Percentiles rank a stretch among this genome's conserved stretches.
Evolutionary conservation across 495 filamentous ascomycete genomes (phyloP).

Genomic region (Pseudevernia furfuracea): DNA sequence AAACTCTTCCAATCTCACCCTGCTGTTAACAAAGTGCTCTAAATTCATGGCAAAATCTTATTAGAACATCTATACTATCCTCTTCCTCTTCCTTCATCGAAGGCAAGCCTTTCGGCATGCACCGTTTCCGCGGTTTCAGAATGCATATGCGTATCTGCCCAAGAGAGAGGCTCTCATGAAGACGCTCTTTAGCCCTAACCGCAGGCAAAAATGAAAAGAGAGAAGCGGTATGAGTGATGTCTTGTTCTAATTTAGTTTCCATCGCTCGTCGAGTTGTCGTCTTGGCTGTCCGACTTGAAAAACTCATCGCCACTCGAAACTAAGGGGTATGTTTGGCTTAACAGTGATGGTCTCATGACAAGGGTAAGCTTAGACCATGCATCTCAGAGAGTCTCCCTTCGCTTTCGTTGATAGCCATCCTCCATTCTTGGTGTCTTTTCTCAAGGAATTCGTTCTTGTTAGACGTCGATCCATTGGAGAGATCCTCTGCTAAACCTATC

Average conservation of each 20-base stretch:
- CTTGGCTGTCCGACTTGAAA: neutral
- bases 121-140: neutral
- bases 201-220: neutral
- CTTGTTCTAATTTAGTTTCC: neutral
- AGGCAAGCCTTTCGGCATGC: neutral
- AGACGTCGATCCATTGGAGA: constrained; percentile 16
- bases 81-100: constrained; percentile 7
- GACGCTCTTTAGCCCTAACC: neutral
- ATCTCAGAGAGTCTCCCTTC: constrained; percentile 21
- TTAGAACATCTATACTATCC: neutral
- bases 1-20: too few species aligned
- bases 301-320: neutral
- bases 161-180: neutral
- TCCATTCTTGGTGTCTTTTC: constrained; percentile 27
- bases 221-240: neutral
- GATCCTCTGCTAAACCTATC: constrained; percentile 31
- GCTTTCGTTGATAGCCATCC: constrained; percentile 25
- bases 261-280: neutral
- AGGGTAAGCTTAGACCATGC: neutral
- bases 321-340: neutral
- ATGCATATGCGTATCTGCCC: neutral
- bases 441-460: constrained; percentile 25
- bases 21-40: too few species aligned
- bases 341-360: neutral
- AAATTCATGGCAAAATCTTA: neutral